These are phyloP conservation scores for Arbutus unedo DNA, from an alignment of 148 eudicot species.

Conservation along the genomic window DNA sequence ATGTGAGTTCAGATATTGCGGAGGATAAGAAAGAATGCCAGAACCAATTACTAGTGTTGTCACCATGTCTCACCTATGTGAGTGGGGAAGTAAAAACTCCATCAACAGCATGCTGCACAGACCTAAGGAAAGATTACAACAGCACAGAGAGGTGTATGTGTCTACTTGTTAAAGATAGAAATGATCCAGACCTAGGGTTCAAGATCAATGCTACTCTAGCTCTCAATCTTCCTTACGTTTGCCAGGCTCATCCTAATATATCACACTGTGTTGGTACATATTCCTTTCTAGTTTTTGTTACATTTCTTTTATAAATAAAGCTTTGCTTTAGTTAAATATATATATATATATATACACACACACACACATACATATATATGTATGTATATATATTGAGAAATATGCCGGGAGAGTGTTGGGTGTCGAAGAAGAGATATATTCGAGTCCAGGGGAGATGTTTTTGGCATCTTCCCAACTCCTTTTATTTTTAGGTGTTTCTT, in stretches of 20 bases:
- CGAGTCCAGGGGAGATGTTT: too few species aligned
- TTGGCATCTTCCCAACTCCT: too few species aligned
- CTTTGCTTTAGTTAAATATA: too few species aligned
- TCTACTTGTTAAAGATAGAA: slow-evolving; percentile 28
- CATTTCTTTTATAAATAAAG: too few species aligned
- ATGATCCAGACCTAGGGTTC: slow-evolving; percentile 33
- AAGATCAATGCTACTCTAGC: slow-evolving; percentile 31
- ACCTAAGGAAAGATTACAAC: slow-evolving; percentile 3
- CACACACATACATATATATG: too few species aligned
- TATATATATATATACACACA: too few species aligned
- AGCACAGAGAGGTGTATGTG: slow-evolving; percentile 27
- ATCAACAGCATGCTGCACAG: slow-evolving; percentile 21
- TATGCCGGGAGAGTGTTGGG: too few species aligned
- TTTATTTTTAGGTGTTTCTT: too few species aligned
- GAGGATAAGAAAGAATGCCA: slow-evolving; percentile 29
- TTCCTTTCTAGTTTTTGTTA: too few species aligned
- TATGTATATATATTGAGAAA: too few species aligned
- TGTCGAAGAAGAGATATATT: too few species aligned
- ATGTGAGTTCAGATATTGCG: slow-evolving; percentile 19
- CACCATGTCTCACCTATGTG: slow-evolving; percentile 25
- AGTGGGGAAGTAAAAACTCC: slow-evolving; percentile 18
- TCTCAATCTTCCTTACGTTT: slow-evolving; percentile 26
- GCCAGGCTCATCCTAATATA: slow-evolving; percentile 22
- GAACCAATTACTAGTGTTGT: slow-evolving; percentile 18
- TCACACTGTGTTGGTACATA: slow-evolving; percentile 23